phyloP scores from a whole-genome alignment of 2,329 filamentous ascomycete genomes.

The Microsporum ferrugineum region DNA sequence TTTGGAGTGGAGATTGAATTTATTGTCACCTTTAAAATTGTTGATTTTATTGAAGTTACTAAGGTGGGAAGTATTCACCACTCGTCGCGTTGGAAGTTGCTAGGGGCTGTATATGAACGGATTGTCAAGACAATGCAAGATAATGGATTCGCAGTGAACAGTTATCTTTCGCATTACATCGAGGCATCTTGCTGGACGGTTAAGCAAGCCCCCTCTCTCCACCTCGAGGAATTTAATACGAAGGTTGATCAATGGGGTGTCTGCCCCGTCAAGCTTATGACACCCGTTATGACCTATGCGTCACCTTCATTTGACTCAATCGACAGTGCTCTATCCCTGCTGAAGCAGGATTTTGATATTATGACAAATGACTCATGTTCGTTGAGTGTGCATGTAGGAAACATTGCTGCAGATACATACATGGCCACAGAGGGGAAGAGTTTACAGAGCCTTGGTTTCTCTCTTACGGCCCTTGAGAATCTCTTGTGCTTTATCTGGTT shows the following conservation, averaged over 20 bases:
- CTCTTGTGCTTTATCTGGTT: constrained; percentile 18
- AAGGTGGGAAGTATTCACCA: not conserved
- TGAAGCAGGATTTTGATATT: constrained; percentile 13
- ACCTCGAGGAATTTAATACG: constrained; percentile 4
- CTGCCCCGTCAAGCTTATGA: constrained; percentile 11
- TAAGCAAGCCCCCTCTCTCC: constrained; percentile 5
- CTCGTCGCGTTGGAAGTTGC: not conserved
- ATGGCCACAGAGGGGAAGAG: not conserved
- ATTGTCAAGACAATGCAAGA: constrained; percentile 8
- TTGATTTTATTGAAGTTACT: not conserved
- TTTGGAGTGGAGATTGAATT: constrained; percentile 15
- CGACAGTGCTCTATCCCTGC: constrained; percentile 9
- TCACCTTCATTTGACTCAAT: constrained; percentile 10
- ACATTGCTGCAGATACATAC: not conserved
- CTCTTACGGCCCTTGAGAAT: constrained; percentile 16
- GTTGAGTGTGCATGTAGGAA: constrained; percentile 22
- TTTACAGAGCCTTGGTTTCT: constrained; percentile 9
- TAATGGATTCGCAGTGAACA: constrained; percentile 10
- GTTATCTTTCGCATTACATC: not conserved
- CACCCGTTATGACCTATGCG: constrained; percentile 10
- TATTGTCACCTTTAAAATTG: constrained; percentile 12
- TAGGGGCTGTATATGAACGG: constrained; percentile 8
- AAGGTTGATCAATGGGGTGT: constrained; percentile 9
- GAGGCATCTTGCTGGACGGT: constrained; percentile 10
- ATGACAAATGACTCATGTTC: constrained; percentile 17